Base-by-base conservation (phyloP, 345 rosid species). In the Populus nigra region DNA sequence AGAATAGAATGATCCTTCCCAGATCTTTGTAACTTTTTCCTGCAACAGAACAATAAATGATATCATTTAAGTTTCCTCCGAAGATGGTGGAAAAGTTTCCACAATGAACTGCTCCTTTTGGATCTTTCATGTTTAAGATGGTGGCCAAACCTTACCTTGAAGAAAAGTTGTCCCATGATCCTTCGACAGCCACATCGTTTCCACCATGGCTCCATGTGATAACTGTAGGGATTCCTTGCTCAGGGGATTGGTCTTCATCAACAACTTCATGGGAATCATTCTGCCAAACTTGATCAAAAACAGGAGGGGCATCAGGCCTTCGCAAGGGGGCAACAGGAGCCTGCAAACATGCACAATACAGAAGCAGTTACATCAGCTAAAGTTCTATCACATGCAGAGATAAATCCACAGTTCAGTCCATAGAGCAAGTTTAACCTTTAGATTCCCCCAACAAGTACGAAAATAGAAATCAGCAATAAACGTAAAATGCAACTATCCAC, bases 141-240 rank as follows among this genome's bases (percentile, higher is more conserved):
- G 25, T 39, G 38, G 35, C 20, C 31, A 29, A 25, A 71, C 70
- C 67, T 79, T 73, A 91, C 99, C 90, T 92, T 57, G 97, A 88
- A 67, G 74, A 85, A 93, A 98, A 93, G 63, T 88, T 89, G 84
- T 96, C 98, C 99, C 98, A 92, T 49, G 98, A 93, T 71, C 99
- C 99, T 88, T 91, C 93, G 47, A 96, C 92, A 5, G 84, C 85
- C 65, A 96, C 99, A 39, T 92, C 93, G 81, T 84, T 88, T 68
- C 99, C 99, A 73, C 97, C 99, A 78, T 85, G 85, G 79, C 81
- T 90, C 99, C 99, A 96, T 63, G 92, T 90, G 79, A 96, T 88
- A 50, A 93, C 69, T 27, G 81, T 86, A 22, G 99, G 99, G 77
- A 93, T 87, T 75, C 94, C 97, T 76, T 79, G 85, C 84, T 91